Base-by-base conservation (phyloP, 2,329 filamentous ascomycete genomes). In the Daldinia sp. region DNA sequence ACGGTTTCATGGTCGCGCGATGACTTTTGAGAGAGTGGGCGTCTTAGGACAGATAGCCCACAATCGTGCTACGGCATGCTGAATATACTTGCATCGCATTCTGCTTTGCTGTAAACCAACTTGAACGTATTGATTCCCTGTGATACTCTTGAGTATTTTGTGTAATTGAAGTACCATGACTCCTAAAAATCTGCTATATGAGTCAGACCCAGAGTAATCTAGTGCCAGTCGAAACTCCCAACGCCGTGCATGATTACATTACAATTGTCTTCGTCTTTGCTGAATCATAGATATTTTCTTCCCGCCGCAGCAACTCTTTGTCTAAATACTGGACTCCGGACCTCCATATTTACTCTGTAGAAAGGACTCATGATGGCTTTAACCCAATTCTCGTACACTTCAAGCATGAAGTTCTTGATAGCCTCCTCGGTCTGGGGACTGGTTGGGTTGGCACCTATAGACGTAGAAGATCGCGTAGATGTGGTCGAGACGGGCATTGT, bases 281-380 rank as follows among this genome's bases (percentile, higher is more conserved):
- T 18, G 26, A 3, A 35, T 86, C 81, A 97, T 65, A 98, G 80
- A 82, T 96, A 98, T 81, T 98, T 99, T 82, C 93, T 93, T 73
- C 94, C 96, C 0, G 95, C 95, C 1, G 93, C 93, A 1, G 89
- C 90, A 20, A 99, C 94, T 76, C 92, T 88, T 63, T 88, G 84
- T 73, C 93, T 87, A 79, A 99, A 99, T 1, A 98, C 88, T 0
- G 93, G 92, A 80, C 94, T 98, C 77, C 87, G 89, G 59, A 99
- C 90, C 74, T 93, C 90, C 86, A 92, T 92, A 72, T 97, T 95
- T 62, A 91, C 89, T 60, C 87, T 86, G 83, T 98, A 98, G 80
- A 99, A 99, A 0, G 96, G 96, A 78, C 90, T 98, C 96, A 99
- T 98, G 65, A 94, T 90, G 12, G 94, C 93, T 86, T 99, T 99